Percentiles rank a stretch among this genome's conserved stretches.
Evolutionary conservation across 495 filamentous ascomycete genomes (phyloP).

Genomic region (Penicillium bialowiezense): DNA sequence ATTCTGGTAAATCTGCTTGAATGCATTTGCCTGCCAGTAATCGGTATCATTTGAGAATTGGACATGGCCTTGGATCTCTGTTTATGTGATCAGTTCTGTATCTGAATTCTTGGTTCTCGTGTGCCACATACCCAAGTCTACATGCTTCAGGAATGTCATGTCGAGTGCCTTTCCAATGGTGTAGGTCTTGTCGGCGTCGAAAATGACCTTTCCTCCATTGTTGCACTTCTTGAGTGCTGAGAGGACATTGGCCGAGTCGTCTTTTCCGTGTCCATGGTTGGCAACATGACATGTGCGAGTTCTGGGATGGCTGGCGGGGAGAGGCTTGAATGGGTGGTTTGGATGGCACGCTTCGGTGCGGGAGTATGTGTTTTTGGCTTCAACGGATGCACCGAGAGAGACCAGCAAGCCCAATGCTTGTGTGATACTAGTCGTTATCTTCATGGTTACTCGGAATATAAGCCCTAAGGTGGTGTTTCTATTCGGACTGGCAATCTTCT

Average conservation of each 20-base stretch:
- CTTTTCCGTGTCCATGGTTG: constrained; percentile 41
- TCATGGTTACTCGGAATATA: constrained; percentile 21
- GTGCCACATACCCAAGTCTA: constrained; percentile 59
- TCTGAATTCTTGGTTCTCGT: too few species aligned
- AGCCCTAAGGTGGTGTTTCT: too few species aligned
- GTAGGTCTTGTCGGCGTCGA: constrained; percentile 53
- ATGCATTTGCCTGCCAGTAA: constrained; percentile 64
- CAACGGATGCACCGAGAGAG: constrained; percentile 19
- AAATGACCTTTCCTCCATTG: constrained; percentile 64
- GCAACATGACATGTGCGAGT: constrained; percentile 35
- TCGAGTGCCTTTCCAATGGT: constrained; percentile 64
- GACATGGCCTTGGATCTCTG: constrained; percentile 54
- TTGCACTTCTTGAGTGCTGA: constrained; percentile 61
- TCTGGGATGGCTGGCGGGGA: constrained; percentile 29
- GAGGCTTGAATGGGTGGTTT: constrained; percentile 32
- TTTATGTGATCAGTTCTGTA: background rate
- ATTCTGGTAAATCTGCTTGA: constrained; percentile 62
- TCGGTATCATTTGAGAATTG: constrained; percentile 62
- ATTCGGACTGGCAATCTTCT: too few species aligned
- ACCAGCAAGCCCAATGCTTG: constrained; percentile 22
- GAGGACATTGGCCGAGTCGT: constrained; percentile 60
- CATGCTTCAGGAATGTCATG: constrained; percentile 58
- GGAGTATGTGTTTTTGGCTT: constrained; percentile 17
- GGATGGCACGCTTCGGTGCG: constrained; percentile 31
- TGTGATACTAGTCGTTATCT: constrained; percentile 25